phyloP scores from a whole-genome alignment of 2,329 filamentous ascomycete species.

The Elsinoe fawcettii region DNA sequence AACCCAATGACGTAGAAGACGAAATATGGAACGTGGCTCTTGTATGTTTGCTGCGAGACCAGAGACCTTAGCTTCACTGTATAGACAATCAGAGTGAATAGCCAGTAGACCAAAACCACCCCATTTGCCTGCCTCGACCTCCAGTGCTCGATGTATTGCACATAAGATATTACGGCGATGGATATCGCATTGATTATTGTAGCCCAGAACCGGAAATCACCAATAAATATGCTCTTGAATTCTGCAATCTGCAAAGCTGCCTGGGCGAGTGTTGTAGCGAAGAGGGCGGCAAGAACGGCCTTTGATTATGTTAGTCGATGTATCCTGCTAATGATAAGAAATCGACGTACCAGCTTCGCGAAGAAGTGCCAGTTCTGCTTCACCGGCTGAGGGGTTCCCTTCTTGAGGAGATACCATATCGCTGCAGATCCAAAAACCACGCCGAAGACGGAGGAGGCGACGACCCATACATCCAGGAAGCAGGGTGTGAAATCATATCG shows the following conservation, averaged over 20 bases:
- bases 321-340: neutral
- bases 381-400: constrained; percentile 58
- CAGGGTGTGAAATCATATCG: constrained; percentile 95
- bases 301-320: constrained; percentile 28
- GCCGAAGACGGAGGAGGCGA: constrained; percentile 68
- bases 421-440: constrained; percentile 69
- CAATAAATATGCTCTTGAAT: constrained; percentile 62
- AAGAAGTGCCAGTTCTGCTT: constrained; percentile 89
- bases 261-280: constrained; percentile 62
- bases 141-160: constrained; percentile 82
- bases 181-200: constrained; percentile 65
- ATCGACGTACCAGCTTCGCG: constrained; percentile 65
- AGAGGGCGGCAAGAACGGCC: constrained; percentile 59
- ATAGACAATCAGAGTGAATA: constrained; percentile 71
- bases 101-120: constrained; percentile 86
- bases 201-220: constrained; percentile 82
- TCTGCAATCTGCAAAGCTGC: constrained; percentile 66
- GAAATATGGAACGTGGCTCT: constrained; percentile 64
- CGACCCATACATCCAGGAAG: constrained; percentile 88
- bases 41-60: constrained; percentile 66
- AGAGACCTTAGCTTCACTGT: constrained; percentile 80
- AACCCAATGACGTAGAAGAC: constrained; percentile 65
- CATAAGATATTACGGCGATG: constrained; percentile 62
- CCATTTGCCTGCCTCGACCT: constrained; percentile 78
- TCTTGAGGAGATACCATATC: constrained; percentile 69